Base-by-base conservation (phyloP, 805 yeast species). In the Starmerella vaccinii region DNA sequence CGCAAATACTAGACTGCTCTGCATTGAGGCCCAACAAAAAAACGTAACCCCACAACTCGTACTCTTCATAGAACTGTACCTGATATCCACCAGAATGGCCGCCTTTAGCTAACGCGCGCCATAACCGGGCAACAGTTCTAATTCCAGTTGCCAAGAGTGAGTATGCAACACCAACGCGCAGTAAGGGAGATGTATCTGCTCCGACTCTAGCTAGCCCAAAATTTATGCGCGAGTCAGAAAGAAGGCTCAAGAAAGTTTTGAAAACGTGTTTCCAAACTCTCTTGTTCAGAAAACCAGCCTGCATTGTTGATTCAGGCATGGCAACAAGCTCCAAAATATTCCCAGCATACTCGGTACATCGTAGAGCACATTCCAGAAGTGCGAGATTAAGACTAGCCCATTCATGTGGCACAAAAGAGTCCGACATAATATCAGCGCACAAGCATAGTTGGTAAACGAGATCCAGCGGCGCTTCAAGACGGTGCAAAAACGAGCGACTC, bases 301-400 rank as follows among this genome's bases (percentile, higher is more conserved):
- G 30, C 22, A 2, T 24, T 5, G 29, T 39, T 5, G 19, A 19
- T 4, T 39, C 43, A 23, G 43, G 43, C 21, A 23, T 24, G 2
- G 30, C 43, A 23, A 16, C 30, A 4, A 26, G 30, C 21, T 39
- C 43, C n/a, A 39, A 15, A 1, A 39, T 23, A 4, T 3, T 10
- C 6, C 26, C 43, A 23, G 43, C 29, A 13, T 39, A 39, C 21
- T 23, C 21, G 5, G 13, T 8, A 13, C 43, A 39, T 8, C 30
- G 43, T 1, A 39, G 10, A 4, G 43, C 43, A 13, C 43, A 39
- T 15, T 39, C 12, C 5, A 39, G 43, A 5, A 39, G 30, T 7
- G 21, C 43, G n/a, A 30, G 24, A 24, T 39, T 24, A 12, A 39
- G 22, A n/a, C 43, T 39, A 19, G n/a, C n/a, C 43, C 43, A 39